Evolutionary conservation across 768 basidiomycete species (phyloP).

Genomic region (Rhizopogon roseolus): DNA sequence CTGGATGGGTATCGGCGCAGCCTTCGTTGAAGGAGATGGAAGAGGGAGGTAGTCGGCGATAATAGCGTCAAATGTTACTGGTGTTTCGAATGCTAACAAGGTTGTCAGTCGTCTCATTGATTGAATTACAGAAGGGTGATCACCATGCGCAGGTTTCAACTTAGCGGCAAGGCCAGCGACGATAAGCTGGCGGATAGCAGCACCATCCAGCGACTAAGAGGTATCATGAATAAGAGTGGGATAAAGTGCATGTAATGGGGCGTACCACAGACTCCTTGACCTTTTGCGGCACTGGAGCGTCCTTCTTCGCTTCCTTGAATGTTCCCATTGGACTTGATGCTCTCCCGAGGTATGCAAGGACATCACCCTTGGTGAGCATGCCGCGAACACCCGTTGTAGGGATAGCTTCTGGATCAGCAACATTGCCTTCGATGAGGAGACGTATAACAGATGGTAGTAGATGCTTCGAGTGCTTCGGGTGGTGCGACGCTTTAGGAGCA

Average conservation of each 20-base stretch:
- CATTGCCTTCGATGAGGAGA: constrained; percentile 53
- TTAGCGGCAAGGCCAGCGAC: constrained; percentile 54
- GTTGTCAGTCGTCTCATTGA: constrained; percentile 2
- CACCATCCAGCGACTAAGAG: constrained; percentile 53
- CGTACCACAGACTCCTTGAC: constrained; percentile 36
- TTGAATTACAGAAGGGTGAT: constrained; percentile 18
- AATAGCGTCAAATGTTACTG: constrained; percentile 64
- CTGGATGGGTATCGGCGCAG: constrained; percentile 2
- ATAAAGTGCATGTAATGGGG: background rate
- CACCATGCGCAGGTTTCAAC: constrained; percentile 42
- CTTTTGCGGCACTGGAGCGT: constrained; percentile 26
- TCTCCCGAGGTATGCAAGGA: constrained; percentile 80
- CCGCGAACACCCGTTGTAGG: constrained; percentile 88
- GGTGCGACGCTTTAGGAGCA: constrained; percentile 29
- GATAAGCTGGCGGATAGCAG: constrained; percentile 60
- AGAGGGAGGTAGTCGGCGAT: constrained; percentile 67
- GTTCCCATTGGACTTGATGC: constrained; percentile 76
- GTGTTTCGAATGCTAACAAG: constrained; percentile 33
- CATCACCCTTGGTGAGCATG: constrained; percentile 96
- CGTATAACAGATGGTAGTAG: constrained; percentile 90
- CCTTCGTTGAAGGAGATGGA: constrained; percentile 15
- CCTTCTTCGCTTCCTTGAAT: constrained; percentile 44
- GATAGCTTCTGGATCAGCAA: constrained; percentile 60
- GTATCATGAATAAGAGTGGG: background rate
- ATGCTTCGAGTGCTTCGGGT: constrained; percentile 54